Evolutionary conservation across 139 green algal genomes (phyloP).

Genomic region (Volvox reticuliferus): DNA sequence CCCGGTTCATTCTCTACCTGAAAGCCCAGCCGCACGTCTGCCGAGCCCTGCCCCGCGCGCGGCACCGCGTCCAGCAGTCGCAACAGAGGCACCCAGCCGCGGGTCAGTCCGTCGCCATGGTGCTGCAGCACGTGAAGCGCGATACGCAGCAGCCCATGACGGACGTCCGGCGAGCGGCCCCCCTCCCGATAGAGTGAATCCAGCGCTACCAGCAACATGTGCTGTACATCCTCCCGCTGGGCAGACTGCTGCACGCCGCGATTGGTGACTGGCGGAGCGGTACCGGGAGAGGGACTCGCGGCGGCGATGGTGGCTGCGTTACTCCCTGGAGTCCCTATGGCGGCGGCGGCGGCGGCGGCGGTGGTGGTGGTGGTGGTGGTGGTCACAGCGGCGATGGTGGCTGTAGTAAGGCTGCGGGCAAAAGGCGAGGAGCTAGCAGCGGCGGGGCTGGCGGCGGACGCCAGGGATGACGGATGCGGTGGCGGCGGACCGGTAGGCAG

Average conservation of each 20-base stretch:
- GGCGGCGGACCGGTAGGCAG: background rate
- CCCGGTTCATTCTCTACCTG: slow-evolving; percentile 53
- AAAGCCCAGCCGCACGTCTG: slow-evolving; percentile 75
- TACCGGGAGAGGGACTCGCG: background rate
- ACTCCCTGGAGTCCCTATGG: background rate
- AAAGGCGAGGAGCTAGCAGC: background rate
- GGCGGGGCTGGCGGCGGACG: background rate
- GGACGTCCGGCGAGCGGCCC: slow-evolving; percentile 66
- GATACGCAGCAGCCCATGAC: slow-evolving; percentile 78
- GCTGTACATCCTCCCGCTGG: slow-evolving; percentile 67
- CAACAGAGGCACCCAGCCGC: slow-evolving; percentile 86
- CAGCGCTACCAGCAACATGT: slow-evolving; percentile 86
- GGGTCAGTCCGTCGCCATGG: slow-evolving; percentile 80
- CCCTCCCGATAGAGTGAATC: slow-evolving; percentile 68
- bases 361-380: background rate
- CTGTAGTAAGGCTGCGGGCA: background rate
- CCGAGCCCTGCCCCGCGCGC: slow-evolving; percentile 54
- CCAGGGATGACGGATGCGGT: background rate
- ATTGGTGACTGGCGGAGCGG: background rate
- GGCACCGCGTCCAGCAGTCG: slow-evolving; percentile 81
- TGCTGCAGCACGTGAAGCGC: slow-evolving; percentile 82
- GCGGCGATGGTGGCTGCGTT: background rate
- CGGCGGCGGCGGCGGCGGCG: background rate
- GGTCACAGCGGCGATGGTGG: background rate
- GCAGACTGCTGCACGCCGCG: slow-evolving; percentile 31